These are phyloP conservation scores for Fusarium ambrosium DNA, from an alignment of 2,329 filamentous ascomycete genomes.

Conservation along the genomic window DNA sequence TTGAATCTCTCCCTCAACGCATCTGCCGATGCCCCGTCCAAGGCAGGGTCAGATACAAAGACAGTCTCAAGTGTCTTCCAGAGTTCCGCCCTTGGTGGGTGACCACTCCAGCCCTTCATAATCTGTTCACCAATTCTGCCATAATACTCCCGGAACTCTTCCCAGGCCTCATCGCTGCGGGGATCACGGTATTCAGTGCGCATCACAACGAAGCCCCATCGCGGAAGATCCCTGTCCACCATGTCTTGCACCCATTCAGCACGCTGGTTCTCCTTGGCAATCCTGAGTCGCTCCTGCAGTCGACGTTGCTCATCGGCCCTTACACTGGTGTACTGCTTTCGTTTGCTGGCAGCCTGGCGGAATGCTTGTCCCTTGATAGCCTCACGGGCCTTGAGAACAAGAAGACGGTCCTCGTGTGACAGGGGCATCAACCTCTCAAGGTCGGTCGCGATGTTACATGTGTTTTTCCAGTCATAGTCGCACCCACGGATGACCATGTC, in stretches of 20 bases:
- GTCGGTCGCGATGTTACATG: background rate
- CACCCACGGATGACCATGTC: slow-evolving; percentile 1
- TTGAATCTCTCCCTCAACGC: background rate
- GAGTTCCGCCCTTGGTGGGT: background rate
- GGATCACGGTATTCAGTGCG: background rate
- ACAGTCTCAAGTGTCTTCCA: background rate
- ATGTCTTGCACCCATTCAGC: background rate
- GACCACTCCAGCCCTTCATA: background rate
- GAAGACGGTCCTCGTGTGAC: background rate
- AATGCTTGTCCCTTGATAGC: background rate
- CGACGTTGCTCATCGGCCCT: background rate
- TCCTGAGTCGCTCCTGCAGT: background rate
- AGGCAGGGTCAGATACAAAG: background rate
- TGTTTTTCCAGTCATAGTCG: background rate
- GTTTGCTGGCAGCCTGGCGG: background rate
- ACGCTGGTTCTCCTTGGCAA: background rate
- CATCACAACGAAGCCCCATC: slow-evolving; percentile 2
- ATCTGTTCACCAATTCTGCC: background rate
- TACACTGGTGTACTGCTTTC: background rate
- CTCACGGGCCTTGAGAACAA: background rate
- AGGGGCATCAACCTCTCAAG: background rate
- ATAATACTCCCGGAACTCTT: background rate
- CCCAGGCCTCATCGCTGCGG: background rate
- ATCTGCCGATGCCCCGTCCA: background rate
- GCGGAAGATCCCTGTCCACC: background rate